These are phyloP conservation scores for Akanthomyces lecanii DNA, from an alignment of 2,329 filamentous ascomycete species.

Conservation along the genomic window DNA sequence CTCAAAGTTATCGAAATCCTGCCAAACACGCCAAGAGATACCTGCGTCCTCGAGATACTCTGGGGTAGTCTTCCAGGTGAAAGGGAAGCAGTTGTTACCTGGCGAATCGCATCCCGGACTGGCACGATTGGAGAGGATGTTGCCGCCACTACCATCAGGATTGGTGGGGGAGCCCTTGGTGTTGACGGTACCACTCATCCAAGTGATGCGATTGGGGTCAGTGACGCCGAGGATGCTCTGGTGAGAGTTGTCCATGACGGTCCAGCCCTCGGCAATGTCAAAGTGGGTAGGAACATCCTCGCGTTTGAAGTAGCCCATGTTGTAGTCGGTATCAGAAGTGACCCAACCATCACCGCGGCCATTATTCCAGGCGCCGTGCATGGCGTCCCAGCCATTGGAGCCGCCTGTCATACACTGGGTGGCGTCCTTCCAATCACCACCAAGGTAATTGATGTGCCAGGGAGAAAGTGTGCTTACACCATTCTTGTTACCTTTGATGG, in stretches of 20 bases:
- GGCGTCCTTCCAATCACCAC: slow-evolving; percentile 40
- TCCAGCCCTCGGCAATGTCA: slow-evolving; percentile 52
- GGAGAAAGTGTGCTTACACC: slow-evolving; percentile 45
- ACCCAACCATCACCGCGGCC: slow-evolving; percentile 50
- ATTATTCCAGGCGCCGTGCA: slow-evolving; percentile 47
- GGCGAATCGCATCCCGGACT: slow-evolving; percentile 34
- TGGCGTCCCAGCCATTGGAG: slow-evolving; percentile 46
- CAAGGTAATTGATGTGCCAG: slow-evolving; percentile 47
- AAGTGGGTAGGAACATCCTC: slow-evolving; percentile 51
- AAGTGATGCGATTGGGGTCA: slow-evolving; percentile 42
- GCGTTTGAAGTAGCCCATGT: slow-evolving; percentile 46
- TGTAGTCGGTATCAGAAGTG: slow-evolving; percentile 18
- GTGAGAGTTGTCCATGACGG: slow-evolving; percentile 25
- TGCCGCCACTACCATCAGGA: slow-evolving; percentile 37
- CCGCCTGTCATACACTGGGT: slow-evolving; percentile 51
- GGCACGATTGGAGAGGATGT: slow-evolving; percentile 44
- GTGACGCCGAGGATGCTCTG: slow-evolving; percentile 28
- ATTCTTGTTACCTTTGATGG: slow-evolving; percentile 36
- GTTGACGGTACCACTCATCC: slow-evolving; percentile 42
- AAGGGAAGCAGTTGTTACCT: slow-evolving; percentile 46
- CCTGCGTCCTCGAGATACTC: slow-evolving; percentile 45
- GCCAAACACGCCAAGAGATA: slow-evolving; percentile 48
- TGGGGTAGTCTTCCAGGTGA: slow-evolving; percentile 48
- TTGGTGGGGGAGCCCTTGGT: slow-evolving; percentile 35
- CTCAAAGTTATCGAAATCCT: slow-evolving; percentile 46